Evolutionary conservation across 2,329 filamentous ascomycete species (phyloP), one percentile per base, ranked within the genome.

Genomic region (Aspergillus fumigatus): DNA sequence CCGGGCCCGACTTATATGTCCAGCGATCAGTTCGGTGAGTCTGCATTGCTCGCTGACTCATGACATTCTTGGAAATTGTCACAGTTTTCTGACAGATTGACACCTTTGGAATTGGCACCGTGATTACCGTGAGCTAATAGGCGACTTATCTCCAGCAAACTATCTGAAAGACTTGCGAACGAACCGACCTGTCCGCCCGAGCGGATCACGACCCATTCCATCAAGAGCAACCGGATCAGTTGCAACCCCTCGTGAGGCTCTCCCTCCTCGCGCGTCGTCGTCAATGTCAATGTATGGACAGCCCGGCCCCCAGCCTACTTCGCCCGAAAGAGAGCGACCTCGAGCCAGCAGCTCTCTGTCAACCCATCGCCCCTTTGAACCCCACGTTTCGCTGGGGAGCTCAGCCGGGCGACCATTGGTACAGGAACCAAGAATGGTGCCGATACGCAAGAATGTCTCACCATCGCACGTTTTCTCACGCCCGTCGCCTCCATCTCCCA

Each of bases 111-210:
- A 32, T 50, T 48, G 47, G 38, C 50, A 50, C 32, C 19, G 23
- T 41, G 43, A 14, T 54, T n/a, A n/a, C 9, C 25, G 47, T 50
- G 19, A 40, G 25, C 29, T 50, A 43, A 48, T 32, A 49, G 32
- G 52, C 52, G 41, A 52, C 29, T 38, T 48, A 50, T 49, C 50
- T 51, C 17, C 69, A 87, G 84, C 81, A 57, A 79, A 73, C 56
- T 87, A 86, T 68, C 75, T 87, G 49, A 79, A 81, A 60, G 82
- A 85, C 59, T 79, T 87, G 26, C 82, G 84, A 62, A 78, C 75
- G 55, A 84, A 82, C 67, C 80, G 81, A 54, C 79, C 80, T 53
- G 72, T 79, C 6, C 79, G 84, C 59, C 84, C 84, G 5, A 82
- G 77, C 51, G 84, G 85, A 57, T 85, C 84, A 48, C 76, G 85